Evolutionary conservation across 306 rosid genomes (phyloP).

Genomic region (barrel medic (Medicago truncatula)): DNA sequence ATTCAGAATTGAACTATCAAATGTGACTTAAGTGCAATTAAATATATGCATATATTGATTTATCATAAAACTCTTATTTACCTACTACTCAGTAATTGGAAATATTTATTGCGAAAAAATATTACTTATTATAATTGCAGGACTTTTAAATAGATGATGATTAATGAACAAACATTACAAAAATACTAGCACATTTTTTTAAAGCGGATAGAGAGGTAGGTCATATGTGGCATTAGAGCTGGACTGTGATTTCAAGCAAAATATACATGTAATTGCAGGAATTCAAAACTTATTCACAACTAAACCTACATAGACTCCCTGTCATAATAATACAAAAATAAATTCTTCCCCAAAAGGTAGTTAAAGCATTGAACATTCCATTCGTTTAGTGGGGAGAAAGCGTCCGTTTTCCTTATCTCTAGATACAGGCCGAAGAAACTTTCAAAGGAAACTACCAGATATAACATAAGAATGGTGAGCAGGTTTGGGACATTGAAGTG

Average conservation of each 20-base stretch:
- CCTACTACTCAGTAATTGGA: neutral
- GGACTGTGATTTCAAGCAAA: neutral
- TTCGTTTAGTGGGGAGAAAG: neutral
- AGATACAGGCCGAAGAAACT: slow-evolving; percentile 10
- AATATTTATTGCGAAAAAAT: neutral
- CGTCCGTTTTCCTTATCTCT: neutral
- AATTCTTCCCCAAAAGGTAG: neutral
- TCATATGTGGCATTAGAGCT: neutral
- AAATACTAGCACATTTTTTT: neutral
- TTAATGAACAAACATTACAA: slow-evolving; percentile 10
- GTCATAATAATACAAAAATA: neutral
- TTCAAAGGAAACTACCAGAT: slow-evolving; percentile 4
- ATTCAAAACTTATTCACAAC: neutral
- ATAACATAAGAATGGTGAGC: neutral
- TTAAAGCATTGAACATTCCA: neutral
- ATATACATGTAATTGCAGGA: neutral
- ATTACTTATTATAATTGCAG: neutral
- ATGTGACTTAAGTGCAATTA: slow-evolving; percentile 1
- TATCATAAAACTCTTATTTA: neutral
- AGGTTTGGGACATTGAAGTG: slow-evolving; percentile 15
- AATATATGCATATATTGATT: neutral
- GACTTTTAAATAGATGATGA: neutral
- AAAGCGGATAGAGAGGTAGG: neutral
- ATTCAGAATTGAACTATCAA: neutral
- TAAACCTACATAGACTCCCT: neutral